Base-by-base conservation (phyloP, 177 flowering plant genomes). In the Vitis hybrid region DNA sequence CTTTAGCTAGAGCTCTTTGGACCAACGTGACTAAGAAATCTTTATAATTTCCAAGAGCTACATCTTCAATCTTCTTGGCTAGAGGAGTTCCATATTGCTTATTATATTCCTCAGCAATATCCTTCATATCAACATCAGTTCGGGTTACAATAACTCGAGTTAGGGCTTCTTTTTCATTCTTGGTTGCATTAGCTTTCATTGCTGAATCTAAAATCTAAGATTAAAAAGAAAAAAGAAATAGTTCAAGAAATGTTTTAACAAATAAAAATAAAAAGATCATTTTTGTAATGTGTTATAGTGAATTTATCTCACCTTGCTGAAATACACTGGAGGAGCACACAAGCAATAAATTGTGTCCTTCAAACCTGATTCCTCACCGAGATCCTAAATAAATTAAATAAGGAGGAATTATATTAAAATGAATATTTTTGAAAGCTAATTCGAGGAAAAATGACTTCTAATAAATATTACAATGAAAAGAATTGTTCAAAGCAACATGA, bases 21-120 rank as follows among this genome's bases (percentile, higher is more conserved):
- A 84, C 21, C 79, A 91, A 77, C 13, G 89, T 70, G 34, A 89
- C 83, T 85, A 93, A 73, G 80, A 91, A 85, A 19, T 91, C 93
- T 77, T 79, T 89, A 66, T 82, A 91, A 78, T 81, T 88, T 32
- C 97, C 98, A 32, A 72, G 70, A 59, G 84, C 75, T 8, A 52
- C 72, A 2, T 78, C 85, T 60, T 81, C 83, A 49, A 93, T 84
- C 75, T 82, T 88, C 56, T 79, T 12, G 6, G 80, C 17, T 18
- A 91, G 66, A 32, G 84, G 23, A 70, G 80, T 80, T 26, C 89
- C 90, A 74, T 72, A 79, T 30, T 50, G 62, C 13, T 75, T 75
- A 4, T 73, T 30, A 74, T 72, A 92, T 61, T 79, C 89, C 52
- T 82, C 91, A 50, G 73, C 73, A 60, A 91, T 88, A 69, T 75